These are phyloP conservation scores for Termitomyces sp. DNA, from an alignment of 768 basidiomycete genomes.

Conservation along the genomic window DNA sequence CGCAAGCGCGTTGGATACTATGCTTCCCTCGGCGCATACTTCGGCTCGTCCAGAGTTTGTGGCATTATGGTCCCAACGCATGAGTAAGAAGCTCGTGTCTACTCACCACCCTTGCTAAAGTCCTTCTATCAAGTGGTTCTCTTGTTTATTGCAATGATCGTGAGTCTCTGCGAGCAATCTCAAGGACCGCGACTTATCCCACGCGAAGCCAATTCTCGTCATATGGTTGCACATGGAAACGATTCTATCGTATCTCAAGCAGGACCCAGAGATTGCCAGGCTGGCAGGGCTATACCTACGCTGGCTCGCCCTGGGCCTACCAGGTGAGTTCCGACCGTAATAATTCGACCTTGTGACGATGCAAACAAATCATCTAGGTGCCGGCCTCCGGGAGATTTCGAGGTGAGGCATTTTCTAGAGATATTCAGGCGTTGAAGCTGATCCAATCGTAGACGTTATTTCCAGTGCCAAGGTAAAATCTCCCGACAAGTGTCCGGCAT, in stretches of 20 bases:
- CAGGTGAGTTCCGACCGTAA: background rate
- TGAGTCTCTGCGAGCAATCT: background rate
- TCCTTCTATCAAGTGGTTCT: background rate
- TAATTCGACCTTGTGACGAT: background rate
- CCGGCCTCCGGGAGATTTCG: conserved; percentile 42
- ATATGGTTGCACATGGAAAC: conserved; percentile 1
- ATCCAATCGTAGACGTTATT: conserved; percentile 41
- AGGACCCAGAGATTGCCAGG: conserved; percentile 2
- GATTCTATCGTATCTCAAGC: background rate
- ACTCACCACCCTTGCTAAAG: background rate
- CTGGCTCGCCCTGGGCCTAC: background rate
- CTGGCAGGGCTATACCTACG: conserved; percentile 1
- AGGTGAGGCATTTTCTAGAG: conserved; percentile 19
- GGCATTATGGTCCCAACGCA: conserved; percentile 84
- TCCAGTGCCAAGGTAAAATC: conserved; percentile 68
- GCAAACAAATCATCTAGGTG: conserved; percentile 22
- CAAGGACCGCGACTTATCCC: background rate
- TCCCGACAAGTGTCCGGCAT: background rate
- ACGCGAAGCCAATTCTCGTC: background rate
- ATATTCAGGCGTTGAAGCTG: background rate
- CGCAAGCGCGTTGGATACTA: conserved; percentile 81
- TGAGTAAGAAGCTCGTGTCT: conserved; percentile 43
- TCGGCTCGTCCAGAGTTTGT: conserved; percentile 75
- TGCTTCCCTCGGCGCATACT: conserved; percentile 95
- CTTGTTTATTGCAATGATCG: background rate